Base-by-base conservation (phyloP, 768 basidiomycete genomes). In the Collybia sp. region DNA sequence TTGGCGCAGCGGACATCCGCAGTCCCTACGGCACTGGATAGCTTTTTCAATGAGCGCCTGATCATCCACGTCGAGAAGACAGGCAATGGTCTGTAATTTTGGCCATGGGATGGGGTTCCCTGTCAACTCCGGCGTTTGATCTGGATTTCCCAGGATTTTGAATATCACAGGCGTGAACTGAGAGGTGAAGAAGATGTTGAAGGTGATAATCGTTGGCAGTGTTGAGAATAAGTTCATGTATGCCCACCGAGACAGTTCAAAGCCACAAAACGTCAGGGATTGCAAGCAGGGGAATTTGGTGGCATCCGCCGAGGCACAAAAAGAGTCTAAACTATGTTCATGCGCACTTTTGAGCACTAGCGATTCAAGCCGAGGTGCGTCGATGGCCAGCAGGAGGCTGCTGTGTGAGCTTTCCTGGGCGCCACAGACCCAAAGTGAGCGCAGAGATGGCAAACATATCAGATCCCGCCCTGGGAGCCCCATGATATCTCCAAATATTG, bases 401-500 rank as follows among this genome's bases (percentile, higher is more conserved):
- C 65, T 60, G 48, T 71, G 72, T 2, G 70, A 58, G 20, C 54
- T 51, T 6, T 68, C 72, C 1, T 59, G 59, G 6, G 65, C 57
- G 5, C 69, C 67, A 35, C 64, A 69, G 37, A 78, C 63, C 25
- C 73, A 64, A 40, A 79, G 57, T 2, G 70, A 69, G 6, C 56
- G 59, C 30, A 79, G 59, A 25, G 51, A 53, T 5, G 70, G 70
- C 33, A 73, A 48, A 13, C 52, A 16, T n/a, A 73, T 54, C 0
- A 53, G 52, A 8, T 25, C 25, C 67, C 69, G 70, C 1, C 46
- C 30, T 1, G 53, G 50, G 13, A 39, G 43, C 30, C 36, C 40
- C 45, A 75, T 58, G 12, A 75, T 63, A 31, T 76, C 68, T 12
- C 75, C 76, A 36, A 69, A 65, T 11, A 77, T 49, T 18, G 73